Evolutionary conservation across 2,329 filamentous ascomycete species (phyloP).

Genomic region (Aspergillus sp.): DNA sequence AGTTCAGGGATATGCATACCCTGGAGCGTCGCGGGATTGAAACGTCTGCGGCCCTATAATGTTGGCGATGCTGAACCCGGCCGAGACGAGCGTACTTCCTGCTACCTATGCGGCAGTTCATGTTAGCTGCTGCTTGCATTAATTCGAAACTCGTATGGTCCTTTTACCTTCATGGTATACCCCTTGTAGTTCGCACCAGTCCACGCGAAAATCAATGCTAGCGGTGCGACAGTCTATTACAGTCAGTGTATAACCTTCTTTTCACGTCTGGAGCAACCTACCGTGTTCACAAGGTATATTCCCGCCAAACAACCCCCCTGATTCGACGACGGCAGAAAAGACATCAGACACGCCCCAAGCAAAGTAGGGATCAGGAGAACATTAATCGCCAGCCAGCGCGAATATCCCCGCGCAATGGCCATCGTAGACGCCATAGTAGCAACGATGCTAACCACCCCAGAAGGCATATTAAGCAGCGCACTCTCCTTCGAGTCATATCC

Average conservation of each 20-base stretch:
- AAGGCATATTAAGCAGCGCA: constrained; percentile 49
- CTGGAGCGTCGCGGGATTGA: constrained; percentile 45
- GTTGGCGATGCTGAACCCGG: constrained; percentile 44
- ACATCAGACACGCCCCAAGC: constrained; percentile 44
- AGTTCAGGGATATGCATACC: constrained; percentile 20
- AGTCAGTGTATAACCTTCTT: neutral
- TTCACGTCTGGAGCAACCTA: neutral
- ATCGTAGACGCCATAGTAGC: constrained; percentile 43
- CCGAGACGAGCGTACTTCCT: constrained; percentile 46
- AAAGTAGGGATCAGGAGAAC: constrained; percentile 49
- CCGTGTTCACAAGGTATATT: constrained; percentile 42
- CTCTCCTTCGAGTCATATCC: constrained; percentile 47
- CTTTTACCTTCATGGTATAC: constrained; percentile 43
- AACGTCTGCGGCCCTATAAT: constrained; percentile 47
- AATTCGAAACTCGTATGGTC: too few species aligned
- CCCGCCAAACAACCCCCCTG: constrained; percentile 45
- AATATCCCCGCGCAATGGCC: constrained; percentile 41
- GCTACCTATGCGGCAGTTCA: constrained; percentile 38
- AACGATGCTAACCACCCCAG: constrained; percentile 44
- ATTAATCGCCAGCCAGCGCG: constrained; percentile 45
- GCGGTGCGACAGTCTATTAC: constrained; percentile 40
- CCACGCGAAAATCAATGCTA: constrained; percentile 47
- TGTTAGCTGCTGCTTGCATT: too few species aligned
- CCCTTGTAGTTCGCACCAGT: constrained; percentile 51
- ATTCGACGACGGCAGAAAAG: constrained; percentile 38